Conservation (phyloP, 768 basidiomycete species). For the Russula abietina region DNA sequence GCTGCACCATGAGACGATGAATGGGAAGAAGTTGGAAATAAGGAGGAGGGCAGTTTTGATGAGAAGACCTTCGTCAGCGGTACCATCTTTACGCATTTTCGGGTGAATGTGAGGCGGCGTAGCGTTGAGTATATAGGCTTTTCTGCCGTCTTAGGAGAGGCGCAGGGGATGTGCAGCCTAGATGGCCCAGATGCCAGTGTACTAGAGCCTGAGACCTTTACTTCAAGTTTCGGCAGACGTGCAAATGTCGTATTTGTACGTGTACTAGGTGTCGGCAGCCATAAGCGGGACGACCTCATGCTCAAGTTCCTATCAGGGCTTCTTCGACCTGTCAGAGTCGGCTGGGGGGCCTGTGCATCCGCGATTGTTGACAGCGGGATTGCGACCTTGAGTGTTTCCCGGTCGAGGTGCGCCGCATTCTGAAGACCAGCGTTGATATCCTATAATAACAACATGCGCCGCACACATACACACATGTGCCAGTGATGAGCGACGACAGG, state of each 20-base stretch:
- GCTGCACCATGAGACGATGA: background rate
- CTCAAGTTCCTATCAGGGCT: no score
- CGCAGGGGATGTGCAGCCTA: background rate
- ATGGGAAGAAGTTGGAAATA: background rate
- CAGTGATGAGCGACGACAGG: background rate
- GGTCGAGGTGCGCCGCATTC: background rate
- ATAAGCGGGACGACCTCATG: no score
- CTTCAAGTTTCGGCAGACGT: background rate
- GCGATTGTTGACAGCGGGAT: background rate
- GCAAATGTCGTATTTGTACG: background rate
- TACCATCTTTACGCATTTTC: constrained; percentile 7
- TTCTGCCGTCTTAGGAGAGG: background rate
- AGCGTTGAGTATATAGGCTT: background rate
- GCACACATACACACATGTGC: background rate
- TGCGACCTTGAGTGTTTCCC: background rate
- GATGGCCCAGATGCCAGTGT: background rate
- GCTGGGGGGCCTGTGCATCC: background rate
- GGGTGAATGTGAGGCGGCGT: constrained; percentile 14
- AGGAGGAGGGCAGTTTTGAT: constrained; percentile 4
- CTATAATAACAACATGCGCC: background rate
- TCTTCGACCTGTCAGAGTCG: background rate
- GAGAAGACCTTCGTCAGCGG: constrained; percentile 10
- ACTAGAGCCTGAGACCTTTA: background rate
- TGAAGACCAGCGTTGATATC: background rate
- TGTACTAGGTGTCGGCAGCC: background rate